A percentile compares a stretch with the other conserved stretches of the same genome.
Evolutionary conservation across 176 grass and related monocot species (phyloP).

Genomic region (Oryza coarctata): DNA sequence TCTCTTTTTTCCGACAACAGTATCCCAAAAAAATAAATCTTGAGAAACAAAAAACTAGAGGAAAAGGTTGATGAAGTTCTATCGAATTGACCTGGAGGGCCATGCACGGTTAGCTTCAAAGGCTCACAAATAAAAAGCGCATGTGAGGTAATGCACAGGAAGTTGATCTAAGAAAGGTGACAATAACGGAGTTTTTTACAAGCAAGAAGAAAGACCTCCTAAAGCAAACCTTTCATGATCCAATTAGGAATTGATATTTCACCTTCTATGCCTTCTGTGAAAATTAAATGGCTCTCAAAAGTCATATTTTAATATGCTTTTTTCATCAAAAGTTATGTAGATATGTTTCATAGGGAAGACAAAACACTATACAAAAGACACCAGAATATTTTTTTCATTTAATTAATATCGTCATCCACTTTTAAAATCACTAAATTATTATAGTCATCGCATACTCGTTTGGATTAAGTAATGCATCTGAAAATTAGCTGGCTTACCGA

Average conservation of each 20-base stretch:
- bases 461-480: background rate
- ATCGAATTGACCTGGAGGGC: background rate
- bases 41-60: background rate
- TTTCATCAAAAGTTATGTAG: background rate
- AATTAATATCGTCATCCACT: background rate
- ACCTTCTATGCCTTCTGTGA: slow-evolving; percentile 6
- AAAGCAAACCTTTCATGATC: slow-evolving; percentile 6
- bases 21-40: slow-evolving; percentile 5
- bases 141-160: slow-evolving; percentile 18
- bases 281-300: background rate
- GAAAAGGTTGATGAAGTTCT: background rate
- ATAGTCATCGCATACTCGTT: no score
- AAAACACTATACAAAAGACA: background rate
- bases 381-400: background rate
- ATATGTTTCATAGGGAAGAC: background rate
- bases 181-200: slow-evolving; percentile 13
- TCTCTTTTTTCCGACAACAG: background rate
- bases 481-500: background rate
- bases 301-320: background rate
- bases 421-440: background rate
- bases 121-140: slow-evolving; percentile 35
- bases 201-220: slow-evolving; percentile 17
- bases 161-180: slow-evolving; percentile 15
- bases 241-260: slow-evolving; percentile 27
- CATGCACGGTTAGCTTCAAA: slow-evolving; percentile 46